Conservation (phyloP, 228 moss, liverwort and hornwort genomes). For the Sphagnum magellanicum region DNA sequence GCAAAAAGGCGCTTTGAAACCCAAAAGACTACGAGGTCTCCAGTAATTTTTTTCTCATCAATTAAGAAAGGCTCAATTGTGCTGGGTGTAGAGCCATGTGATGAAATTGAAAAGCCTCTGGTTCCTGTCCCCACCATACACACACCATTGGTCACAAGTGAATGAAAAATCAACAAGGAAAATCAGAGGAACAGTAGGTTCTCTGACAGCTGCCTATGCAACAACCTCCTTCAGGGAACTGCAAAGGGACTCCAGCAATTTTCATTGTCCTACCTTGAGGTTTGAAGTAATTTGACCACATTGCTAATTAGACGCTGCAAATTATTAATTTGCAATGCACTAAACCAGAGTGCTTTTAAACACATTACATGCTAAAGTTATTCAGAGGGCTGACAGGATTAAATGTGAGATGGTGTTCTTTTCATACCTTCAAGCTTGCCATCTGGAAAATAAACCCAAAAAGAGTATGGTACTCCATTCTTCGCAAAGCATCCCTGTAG, state of each 20-base stretch:
- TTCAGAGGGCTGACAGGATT: too few relatives aligned
- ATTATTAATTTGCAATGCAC: too few relatives aligned
- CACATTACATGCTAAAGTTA: too few relatives aligned
- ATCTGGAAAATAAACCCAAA: constrained; percentile 93
- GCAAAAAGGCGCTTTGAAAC: constrained; percentile 85
- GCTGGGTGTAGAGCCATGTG: constrained; percentile 81
- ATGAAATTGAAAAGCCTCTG: constrained; percentile 74
- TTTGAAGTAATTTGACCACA: too few relatives aligned
- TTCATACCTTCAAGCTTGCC: constrained; percentile 75
- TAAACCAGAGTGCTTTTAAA: too few relatives aligned
- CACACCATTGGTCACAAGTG: neutral
- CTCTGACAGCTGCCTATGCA: too few relatives aligned
- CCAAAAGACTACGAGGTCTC: constrained; percentile 74
- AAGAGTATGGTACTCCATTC: constrained; percentile 63
- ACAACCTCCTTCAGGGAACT: too few relatives aligned
- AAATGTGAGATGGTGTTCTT: too few relatives aligned
- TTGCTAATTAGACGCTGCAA: too few relatives aligned
- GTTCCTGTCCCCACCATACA: constrained; percentile 44
- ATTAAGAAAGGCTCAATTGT: constrained; percentile 90
- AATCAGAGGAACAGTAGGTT: too few relatives aligned
- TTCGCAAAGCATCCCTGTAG: constrained; percentile 78
- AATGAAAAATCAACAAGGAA: neutral
- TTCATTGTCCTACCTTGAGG: too few relatives aligned
- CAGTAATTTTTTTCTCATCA: constrained; percentile 76
- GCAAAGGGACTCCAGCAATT: too few relatives aligned